These are phyloP conservation scores for Rhizomucor miehei DNA, from an alignment of 371 early-diverging fungal genomes.

Conservation along the genomic window DNA sequence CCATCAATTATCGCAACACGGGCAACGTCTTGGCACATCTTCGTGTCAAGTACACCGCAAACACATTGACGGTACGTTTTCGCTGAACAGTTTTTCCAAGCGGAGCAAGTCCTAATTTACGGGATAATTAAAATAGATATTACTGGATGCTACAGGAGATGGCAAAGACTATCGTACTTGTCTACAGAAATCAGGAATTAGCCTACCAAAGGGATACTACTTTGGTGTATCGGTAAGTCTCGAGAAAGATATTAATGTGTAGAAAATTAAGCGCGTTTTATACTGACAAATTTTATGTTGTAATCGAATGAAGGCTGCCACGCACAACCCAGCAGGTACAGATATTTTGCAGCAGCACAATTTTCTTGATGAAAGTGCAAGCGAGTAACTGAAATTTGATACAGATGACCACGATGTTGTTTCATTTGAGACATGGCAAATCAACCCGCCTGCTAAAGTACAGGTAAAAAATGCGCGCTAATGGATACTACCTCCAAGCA, in stretches of 20 bases:
- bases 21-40: constrained; percentile 50
- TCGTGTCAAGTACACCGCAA: constrained; percentile 62
- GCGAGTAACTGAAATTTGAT: constrained; percentile 1
- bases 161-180: constrained; percentile 64
- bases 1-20: constrained; percentile 73
- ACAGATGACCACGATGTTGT: constrained; percentile 81
- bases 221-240: constrained; percentile 76
- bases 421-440: constrained; percentile 70
- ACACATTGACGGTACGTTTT: constrained; percentile 54
- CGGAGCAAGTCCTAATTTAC: neutral
- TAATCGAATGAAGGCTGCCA: constrained; percentile 17
- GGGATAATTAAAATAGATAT: constrained; percentile 40
- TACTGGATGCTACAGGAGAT: constrained; percentile 58
- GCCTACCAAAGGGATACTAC: constrained; percentile 72
- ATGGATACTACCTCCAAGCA: too few species aligned
- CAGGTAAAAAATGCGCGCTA: constrained; percentile 8
- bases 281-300: too few species aligned
- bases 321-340: constrained; percentile 37
- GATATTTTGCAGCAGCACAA: neutral
- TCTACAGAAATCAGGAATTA: constrained; percentile 54
- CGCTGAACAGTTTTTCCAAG: neutral
- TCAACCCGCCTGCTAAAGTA: constrained; percentile 60
- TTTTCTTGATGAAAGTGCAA: neutral
- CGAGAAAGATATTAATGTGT: neutral
- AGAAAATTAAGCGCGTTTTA: too few species aligned